A percentile compares a stretch with the other conserved stretches of the same genome.
These are phyloP conservation scores for Alternaria viburni DNA, from an alignment of 2,329 filamentous ascomycete species.

Conservation along the genomic window DNA sequence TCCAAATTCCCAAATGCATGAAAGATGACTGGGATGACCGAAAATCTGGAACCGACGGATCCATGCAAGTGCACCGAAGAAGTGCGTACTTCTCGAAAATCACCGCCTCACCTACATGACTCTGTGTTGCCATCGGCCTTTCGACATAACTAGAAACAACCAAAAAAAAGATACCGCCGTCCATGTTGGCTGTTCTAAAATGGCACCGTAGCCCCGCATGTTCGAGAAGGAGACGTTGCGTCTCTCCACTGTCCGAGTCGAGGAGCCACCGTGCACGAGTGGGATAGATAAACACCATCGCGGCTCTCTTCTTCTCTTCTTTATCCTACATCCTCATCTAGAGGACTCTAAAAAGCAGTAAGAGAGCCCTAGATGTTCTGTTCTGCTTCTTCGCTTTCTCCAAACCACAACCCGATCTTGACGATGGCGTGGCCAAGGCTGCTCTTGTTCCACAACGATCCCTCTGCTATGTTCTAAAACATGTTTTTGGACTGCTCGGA, in stretches of 20 bases:
- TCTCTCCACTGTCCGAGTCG: background rate
- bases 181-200: background rate
- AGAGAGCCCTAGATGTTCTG: no score
- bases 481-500: no score
- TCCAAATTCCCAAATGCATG: fast-evolving
- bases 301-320: background rate
- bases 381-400: background rate
- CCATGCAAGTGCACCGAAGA: no score
- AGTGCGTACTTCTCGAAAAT: no score
- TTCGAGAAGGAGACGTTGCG: background rate
- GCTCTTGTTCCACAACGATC: background rate
- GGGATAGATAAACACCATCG: background rate
- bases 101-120: background rate
- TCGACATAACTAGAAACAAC: background rate
- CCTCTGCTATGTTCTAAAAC: no score
- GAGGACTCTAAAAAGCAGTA: background rate
- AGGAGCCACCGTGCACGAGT: background rate
- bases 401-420: fast-evolving
- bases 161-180: background rate
- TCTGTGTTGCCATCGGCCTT: background rate
- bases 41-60: background rate
- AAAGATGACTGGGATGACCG: background rate
- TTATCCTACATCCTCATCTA: background rate
- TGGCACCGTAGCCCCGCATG: background rate
- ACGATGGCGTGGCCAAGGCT: fast-evolving